Conservation (phyloP, 75 land plant species). For the Selaginella moellendorffii region DNA sequence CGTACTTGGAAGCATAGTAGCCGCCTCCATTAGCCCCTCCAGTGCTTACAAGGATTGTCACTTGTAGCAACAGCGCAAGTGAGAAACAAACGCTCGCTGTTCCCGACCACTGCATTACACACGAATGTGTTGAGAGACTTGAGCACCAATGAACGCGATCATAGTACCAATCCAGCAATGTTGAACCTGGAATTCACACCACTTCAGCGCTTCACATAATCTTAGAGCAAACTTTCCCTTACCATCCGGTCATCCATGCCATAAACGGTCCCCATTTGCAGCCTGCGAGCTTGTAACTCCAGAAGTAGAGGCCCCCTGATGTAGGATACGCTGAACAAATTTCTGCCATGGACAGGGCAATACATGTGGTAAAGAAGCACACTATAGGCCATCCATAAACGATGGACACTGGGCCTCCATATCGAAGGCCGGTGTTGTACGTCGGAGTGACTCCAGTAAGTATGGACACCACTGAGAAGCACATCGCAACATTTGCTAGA, state of each 20-base stretch:
- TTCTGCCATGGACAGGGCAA: constrained; percentile 35
- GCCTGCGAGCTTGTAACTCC: constrained; percentile 37
- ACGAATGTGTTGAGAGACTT: too few relatives aligned
- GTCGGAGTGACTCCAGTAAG: constrained; percentile 73
- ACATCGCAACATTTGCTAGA: constrained; percentile 77
- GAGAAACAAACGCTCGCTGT: constrained; percentile 74
- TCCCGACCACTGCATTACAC: too few relatives aligned
- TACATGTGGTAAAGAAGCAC: constrained; percentile 55
- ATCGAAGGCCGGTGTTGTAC: constrained; percentile 61
- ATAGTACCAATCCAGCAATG: too few relatives aligned
- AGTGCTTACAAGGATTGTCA: constrained; percentile 69
- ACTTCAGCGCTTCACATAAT: too few relatives aligned
- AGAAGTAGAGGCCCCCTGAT: constrained; percentile 44
- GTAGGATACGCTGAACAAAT: constrained; percentile 50
- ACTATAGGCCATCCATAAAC: constrained; percentile 74
- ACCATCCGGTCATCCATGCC: constrained; percentile 42
- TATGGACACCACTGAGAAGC: constrained; percentile 79
- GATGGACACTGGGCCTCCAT: constrained; percentile 60
- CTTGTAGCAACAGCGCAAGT: constrained; percentile 60
- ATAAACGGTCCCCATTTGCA: constrained; percentile 37
- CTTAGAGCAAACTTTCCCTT: too few relatives aligned
- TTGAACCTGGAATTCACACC: too few relatives aligned
- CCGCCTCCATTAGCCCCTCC: too few relatives aligned
- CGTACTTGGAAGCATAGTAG: constrained; percentile 55
- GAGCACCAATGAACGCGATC: too few relatives aligned